phyloP scores from a whole-genome alignment of 495 filamentous ascomycete species.

The Daldinia decipiens region DNA sequence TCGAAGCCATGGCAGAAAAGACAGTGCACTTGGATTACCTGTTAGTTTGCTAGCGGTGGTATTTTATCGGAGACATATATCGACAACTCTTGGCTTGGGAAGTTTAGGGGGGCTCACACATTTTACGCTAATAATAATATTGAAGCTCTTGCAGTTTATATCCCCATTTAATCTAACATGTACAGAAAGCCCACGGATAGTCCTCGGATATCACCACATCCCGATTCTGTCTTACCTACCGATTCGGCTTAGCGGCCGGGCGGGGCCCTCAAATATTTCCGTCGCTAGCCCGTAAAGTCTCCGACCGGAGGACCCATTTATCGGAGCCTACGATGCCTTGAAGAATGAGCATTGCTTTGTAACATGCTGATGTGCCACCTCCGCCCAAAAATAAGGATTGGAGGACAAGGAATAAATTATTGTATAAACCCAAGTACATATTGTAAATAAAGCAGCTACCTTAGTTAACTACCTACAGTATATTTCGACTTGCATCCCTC shows the following conservation, averaged over 20 bases:
- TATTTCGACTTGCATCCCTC: not conserved
- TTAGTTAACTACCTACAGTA: not conserved
- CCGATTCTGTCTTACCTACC: not conserved
- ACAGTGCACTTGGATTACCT: conserved; percentile 27
- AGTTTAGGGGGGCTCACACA: not conserved
- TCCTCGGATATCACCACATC: not conserved
- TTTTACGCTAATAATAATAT: not conserved
- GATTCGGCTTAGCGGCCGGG: not conserved
- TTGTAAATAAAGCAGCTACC: too few relatives aligned
- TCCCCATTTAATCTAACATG: not conserved
- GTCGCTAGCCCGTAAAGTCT: conserved; percentile 18
- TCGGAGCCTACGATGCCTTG: not conserved
- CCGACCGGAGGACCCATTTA: conserved; percentile 11
- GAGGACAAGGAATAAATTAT: too few relatives aligned
- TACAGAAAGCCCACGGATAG: not conserved
- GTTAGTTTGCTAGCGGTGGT: not conserved
- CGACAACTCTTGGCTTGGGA: conserved; percentile 11
- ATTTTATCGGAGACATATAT: conserved; percentile 17
- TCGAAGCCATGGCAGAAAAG: conserved; percentile 51
- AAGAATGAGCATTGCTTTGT: not conserved
- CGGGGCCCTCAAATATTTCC: conserved; percentile 19
- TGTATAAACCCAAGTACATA: too few relatives aligned
- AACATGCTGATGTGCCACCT: not conserved
- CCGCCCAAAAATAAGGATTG: too few relatives aligned
- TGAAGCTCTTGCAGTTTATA: too few relatives aligned